Evolutionary conservation across 2,329 filamentous ascomycete species (phyloP).

Genomic region (Talaromyces verruculosus): DNA sequence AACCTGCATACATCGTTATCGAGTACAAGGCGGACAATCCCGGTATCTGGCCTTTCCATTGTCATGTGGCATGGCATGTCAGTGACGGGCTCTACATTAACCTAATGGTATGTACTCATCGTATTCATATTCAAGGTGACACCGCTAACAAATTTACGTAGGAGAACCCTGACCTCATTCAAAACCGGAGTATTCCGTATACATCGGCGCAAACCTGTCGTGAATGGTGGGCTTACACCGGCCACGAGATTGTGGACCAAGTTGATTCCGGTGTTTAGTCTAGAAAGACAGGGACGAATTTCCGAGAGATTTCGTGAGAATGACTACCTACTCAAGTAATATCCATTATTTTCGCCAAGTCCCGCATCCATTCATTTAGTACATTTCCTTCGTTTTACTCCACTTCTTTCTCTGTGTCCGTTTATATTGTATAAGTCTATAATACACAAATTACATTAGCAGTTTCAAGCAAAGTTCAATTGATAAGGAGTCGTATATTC

Average conservation of each 20-base stretch:
- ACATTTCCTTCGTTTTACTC: not conserved
- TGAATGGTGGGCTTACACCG: not conserved
- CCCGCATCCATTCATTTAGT: not conserved
- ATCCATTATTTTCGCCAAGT: not conserved
- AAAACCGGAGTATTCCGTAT: slow-evolving; percentile 1
- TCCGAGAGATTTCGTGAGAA: not conserved
- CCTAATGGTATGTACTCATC: not conserved
- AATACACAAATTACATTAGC: not conserved
- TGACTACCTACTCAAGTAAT: not conserved
- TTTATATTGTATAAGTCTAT: not conserved
- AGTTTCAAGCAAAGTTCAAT: not conserved
- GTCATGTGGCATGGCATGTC: slow-evolving; percentile 41
- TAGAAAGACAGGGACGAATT: not conserved
- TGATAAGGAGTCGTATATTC: not conserved
- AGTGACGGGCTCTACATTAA: slow-evolving; percentile 24
- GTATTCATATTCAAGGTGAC: not conserved
- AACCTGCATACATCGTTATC: slow-evolving; percentile 36
- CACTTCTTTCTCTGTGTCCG: not conserved
- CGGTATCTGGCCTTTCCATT: slow-evolving; percentile 46
- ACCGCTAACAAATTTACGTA: not conserved
- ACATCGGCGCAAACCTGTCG: not conserved
- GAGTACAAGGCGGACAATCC: slow-evolving; percentile 47
- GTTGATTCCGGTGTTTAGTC: not conserved
- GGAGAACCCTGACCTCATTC: not conserved
- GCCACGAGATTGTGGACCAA: not conserved